Evolutionary conservation across 495 filamentous ascomycete species (phyloP), one percentile per base, ranked within the genome.

Genomic region (Penicillium antarcticum): DNA sequence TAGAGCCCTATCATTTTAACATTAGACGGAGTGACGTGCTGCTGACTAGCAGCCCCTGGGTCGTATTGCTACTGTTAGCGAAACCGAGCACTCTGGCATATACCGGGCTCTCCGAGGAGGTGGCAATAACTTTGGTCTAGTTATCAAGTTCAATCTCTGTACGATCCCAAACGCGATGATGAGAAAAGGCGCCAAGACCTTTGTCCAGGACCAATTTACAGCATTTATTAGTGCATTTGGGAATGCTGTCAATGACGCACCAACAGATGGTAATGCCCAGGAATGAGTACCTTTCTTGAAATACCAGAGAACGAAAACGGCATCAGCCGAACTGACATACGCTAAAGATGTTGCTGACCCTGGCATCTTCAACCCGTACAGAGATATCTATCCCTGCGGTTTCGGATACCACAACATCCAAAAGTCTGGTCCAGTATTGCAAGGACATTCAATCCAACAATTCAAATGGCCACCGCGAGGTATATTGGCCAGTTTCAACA

Each of bases 61-160:
- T 79, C 33, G 76, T 79, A 74, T 80, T 45, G 24, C 73, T 43
- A 69, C 66, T 18, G 73, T 67, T 2, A 73, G 67, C 32, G 53
- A 58, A 16, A 66, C 53, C 1, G 53, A 60, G 1, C 47, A 69
- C 39, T 31, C 77, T 17, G 77, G 80, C 37, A 64, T 82, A 6
- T 81, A 70, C 57, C 76, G 68, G 65, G 79, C 77, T 19, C 68
- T 82, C 58, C 68, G 78, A 13, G 80, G 80, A 10, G 75, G 73
- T n/a, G 65, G 65, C 21, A 70, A 70, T 40, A 79, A 77, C 43
- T 74, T 80, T 44, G 77, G 72, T n/a, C 63, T 80, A 33, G 72
- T 79, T 37, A 79, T 76, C 21, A 66, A 65, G 16, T 74, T 75
- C 46, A 68, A 71, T 42, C 46, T 79, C 5, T 57, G 57, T 19